Evolutionary conservation across 1,284 basidiomycete species (phyloP).

Genomic region (Ganoderma leucocontextum): DNA sequence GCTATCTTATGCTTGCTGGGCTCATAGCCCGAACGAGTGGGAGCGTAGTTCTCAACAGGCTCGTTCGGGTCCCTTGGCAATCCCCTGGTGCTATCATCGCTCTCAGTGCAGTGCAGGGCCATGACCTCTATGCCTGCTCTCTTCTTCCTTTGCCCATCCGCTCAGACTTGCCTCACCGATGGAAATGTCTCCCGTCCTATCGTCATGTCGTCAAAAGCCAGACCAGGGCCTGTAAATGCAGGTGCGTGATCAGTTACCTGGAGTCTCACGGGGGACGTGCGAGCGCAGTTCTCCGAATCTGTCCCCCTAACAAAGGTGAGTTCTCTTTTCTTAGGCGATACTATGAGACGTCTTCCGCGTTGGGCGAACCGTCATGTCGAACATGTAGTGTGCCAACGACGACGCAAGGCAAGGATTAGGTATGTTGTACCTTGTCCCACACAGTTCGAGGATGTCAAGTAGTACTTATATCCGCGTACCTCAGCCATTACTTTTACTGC

Average conservation of each 20-base stretch:
- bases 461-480: not conserved
- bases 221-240: not conserved
- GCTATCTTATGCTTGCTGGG: not conserved
- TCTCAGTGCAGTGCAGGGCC: slow-evolving; percentile 11
- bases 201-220: not conserved
- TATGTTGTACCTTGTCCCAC: not conserved
- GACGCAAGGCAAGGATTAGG: not conserved
- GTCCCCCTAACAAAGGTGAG: slow-evolving; percentile 19
- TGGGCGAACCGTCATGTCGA: not conserved
- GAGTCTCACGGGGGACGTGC: slow-evolving; percentile 32
- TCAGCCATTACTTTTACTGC: not conserved
- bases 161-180: not conserved
- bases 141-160: not conserved
- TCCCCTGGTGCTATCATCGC: not conserved
- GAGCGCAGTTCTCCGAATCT: slow-evolving; percentile 48
- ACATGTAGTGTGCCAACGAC: not conserved
- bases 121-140: slow-evolving; percentile 1
- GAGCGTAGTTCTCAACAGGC: slow-evolving; percentile 61
- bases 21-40: slow-evolving; percentile 43
- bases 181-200: not conserved
- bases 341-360: not conserved
- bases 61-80: slow-evolving; percentile 36
- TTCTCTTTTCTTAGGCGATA: not conserved
- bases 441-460: not conserved
- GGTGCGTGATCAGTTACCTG: not conserved